Conservation (phyloP, 495 filamentous ascomycete genomes). For the Jackrogersella minutella region DNA sequence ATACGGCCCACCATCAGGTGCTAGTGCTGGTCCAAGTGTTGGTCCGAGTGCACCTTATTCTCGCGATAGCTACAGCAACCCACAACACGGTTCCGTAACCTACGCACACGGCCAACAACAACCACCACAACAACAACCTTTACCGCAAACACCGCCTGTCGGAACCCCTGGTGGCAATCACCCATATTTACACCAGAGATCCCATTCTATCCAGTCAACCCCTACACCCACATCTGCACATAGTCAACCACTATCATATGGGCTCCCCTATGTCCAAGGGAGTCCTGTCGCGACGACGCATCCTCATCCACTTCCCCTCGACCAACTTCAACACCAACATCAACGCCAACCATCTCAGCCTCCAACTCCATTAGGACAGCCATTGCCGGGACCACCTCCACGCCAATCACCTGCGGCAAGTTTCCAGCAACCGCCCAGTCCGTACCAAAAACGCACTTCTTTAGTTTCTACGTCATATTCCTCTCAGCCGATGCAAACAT, state of each 20-base stretch:
- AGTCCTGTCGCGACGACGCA: constrained; percentile 61
- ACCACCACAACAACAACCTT: constrained; percentile 37
- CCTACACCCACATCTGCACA: constrained; percentile 66
- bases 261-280: constrained; percentile 57
- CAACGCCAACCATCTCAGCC: constrained; percentile 62
- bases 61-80: constrained; percentile 54
- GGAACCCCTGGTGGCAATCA: constrained; percentile 54
- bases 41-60: constrained; percentile 53
- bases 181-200: constrained; percentile 54
- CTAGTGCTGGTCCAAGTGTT: constrained; percentile 34
- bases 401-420: constrained; percentile 48
- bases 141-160: constrained; percentile 62
- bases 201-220: constrained; percentile 60
- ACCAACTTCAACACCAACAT: constrained; percentile 51
- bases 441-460: constrained; percentile 60
- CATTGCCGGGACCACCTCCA: constrained; percentile 49
- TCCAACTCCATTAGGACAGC: constrained; percentile 62
- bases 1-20: constrained; percentile 47
- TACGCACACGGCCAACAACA: constrained; percentile 24
- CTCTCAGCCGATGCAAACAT: constrained; percentile 44
- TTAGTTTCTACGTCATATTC: constrained; percentile 47
- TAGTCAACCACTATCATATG: constrained; percentile 59
- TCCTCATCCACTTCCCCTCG: constrained; percentile 52
- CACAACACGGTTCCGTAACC: constrained; percentile 48
- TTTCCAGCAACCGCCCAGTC: constrained; percentile 60